Conservation (phyloP, 495 filamentous ascomycete genomes). For the Trichoderma asperelloides region DNA sequence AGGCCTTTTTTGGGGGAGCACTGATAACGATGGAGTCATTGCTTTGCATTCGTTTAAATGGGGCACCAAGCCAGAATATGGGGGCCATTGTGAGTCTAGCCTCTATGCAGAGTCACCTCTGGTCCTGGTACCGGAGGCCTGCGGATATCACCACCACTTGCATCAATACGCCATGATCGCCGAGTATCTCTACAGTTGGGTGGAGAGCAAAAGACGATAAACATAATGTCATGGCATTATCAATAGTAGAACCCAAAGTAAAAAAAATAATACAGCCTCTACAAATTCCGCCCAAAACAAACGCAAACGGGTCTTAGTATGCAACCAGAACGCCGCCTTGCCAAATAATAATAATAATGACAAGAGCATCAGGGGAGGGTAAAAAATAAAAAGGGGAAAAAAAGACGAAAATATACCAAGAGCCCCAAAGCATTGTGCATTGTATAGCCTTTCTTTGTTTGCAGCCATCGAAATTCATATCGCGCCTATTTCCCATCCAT, state of each 20-base stretch:
- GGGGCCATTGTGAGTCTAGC: background rate
- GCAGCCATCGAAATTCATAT: background rate
- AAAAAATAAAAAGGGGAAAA: background rate
- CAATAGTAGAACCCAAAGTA: conserved; percentile 6
- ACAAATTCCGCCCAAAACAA: background rate
- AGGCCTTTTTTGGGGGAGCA: background rate
- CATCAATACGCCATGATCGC: too few relatives aligned
- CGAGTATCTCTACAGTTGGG: background rate
- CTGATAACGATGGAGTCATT: background rate
- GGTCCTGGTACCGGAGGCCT: background rate
- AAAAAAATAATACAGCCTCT: background rate
- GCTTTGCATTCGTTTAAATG: background rate
- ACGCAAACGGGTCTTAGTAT: background rate
- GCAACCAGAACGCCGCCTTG: conserved; percentile 7
- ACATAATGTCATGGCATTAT: conserved; percentile 2
- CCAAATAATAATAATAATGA: background rate
- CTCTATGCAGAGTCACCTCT: background rate
- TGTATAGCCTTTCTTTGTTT: background rate
- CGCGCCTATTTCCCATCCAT: background rate
- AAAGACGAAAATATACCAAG: background rate
- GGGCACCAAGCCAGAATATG: background rate
- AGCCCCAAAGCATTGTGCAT: background rate
- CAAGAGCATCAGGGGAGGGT: background rate
- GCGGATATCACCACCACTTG: background rate
- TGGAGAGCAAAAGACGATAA: background rate